A percentile compares a stretch with the other conserved stretches of the same genome.
Conservation (phyloP, 176 grass and related monocot genomes). For the Eragrostis nindensis region DNA sequence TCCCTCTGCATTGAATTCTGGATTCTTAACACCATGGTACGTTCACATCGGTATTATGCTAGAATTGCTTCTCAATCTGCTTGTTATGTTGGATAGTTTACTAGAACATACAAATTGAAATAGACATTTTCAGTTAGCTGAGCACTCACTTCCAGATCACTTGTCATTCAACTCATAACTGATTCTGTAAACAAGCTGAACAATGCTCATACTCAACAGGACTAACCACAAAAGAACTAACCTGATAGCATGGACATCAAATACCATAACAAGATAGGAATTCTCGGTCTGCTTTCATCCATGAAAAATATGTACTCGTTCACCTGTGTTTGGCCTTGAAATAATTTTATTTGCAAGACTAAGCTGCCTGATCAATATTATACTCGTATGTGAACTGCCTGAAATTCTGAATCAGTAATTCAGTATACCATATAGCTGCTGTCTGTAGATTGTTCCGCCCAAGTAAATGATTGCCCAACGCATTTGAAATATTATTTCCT, state of each 20-base stretch:
- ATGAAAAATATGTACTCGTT: neutral
- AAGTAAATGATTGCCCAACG: conserved; percentile 1
- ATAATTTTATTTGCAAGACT: conserved; percentile 15
- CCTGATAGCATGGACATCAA: neutral
- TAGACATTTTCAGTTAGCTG: neutral
- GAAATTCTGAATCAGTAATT: neutral
- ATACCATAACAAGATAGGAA: neutral
- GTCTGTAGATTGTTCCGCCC: conserved; percentile 13
- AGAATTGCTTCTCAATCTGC: too few species aligned
- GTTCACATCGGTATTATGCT: conserved; percentile 25
- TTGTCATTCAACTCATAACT: neutral
- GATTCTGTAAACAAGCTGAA: neutral
- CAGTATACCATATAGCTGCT: neutral
- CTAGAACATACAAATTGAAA: neutral
- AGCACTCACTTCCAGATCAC: neutral
- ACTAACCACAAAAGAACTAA: neutral
- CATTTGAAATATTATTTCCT: conserved; percentile 21
- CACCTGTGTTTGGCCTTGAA: neutral
- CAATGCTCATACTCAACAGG: neutral
- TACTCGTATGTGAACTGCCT: neutral
- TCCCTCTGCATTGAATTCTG: conserved; percentile 84
- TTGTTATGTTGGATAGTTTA: conserved; percentile 26
- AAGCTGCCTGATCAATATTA: neutral
- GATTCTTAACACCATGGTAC: conserved; percentile 96
- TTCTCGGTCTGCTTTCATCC: neutral